phyloP scores from a whole-genome alignment of 1,139 yeast genomes.

The Zhuliangozyma parablackwelliae region DNA sequence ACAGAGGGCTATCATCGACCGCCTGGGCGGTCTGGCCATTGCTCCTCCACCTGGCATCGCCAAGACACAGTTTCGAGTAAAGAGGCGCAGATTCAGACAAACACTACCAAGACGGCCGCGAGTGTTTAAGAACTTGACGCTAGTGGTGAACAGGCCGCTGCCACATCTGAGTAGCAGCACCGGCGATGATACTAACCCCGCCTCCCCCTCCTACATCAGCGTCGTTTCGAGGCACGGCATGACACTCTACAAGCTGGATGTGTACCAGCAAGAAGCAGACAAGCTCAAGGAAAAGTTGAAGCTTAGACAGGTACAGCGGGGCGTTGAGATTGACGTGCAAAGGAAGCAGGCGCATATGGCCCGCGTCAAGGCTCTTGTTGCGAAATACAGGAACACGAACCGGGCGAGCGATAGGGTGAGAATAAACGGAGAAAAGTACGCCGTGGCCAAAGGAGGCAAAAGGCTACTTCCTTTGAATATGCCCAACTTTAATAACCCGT shows the following conservation, averaged over 20 bases:
- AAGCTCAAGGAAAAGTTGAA: slow-evolving; percentile 4
- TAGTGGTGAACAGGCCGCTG: slow-evolving; percentile 2
- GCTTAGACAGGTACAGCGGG: slow-evolving; percentile 4
- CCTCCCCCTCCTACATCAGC: slow-evolving; percentile 4
- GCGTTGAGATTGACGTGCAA: too few species aligned
- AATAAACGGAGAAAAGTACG: slow-evolving; percentile 29
- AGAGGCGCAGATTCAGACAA: not conserved
- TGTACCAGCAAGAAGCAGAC: slow-evolving; percentile 28
- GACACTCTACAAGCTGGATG: slow-evolving; percentile 30
- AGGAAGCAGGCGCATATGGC: slow-evolving; percentile 11
- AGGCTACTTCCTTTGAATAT: slow-evolving; percentile 27
- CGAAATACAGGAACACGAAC: slow-evolving; percentile 22
- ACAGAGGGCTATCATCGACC: slow-evolving; percentile 7
- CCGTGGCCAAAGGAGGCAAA: slow-evolving; percentile 31
- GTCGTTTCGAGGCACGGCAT: slow-evolving; percentile 28
- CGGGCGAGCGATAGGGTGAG: slow-evolving; percentile 35
- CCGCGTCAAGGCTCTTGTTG: slow-evolving; percentile 14
- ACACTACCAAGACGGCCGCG: slow-evolving; percentile 3
- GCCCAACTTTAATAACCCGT: not conserved
- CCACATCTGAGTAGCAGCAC: not conserved
- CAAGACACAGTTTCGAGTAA: too few species aligned
- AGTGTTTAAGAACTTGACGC: slow-evolving; percentile 5
- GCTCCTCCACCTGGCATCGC: too few species aligned
- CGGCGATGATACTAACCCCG: not conserved
- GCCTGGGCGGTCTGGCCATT: too few species aligned